Evolutionary conservation across 108 stramenopile species (phyloP).

Genomic region (Pseudonitzschia delicatissima): DNA sequence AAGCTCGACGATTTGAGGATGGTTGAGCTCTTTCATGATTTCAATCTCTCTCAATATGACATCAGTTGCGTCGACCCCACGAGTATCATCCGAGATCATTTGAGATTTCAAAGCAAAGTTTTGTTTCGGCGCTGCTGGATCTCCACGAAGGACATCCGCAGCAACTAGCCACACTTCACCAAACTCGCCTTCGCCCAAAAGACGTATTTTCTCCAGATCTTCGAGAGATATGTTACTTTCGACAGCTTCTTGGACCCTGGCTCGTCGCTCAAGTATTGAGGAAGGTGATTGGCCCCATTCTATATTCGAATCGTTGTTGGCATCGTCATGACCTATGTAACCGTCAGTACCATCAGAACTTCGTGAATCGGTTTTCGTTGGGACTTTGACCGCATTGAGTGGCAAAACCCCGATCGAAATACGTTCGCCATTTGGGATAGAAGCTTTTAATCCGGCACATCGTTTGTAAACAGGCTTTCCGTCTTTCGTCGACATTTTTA

Average conservation of each 20-base stretch:
- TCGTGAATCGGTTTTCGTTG: too few relatives aligned
- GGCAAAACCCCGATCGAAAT: slow-evolving; percentile 17
- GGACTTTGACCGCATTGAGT: not conserved
- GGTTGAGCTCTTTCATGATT: slow-evolving; percentile 80
- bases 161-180: slow-evolving; percentile 79
- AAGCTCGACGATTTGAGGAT: slow-evolving; percentile 91
- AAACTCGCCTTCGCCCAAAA: slow-evolving; percentile 82
- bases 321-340: not conserved
- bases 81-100: slow-evolving; percentile 3
- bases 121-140: slow-evolving; percentile 51
- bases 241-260: slow-evolving; percentile 16
- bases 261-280: slow-evolving; percentile 2
- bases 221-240: slow-evolving; percentile 27
- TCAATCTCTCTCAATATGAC: slow-evolving; percentile 83
- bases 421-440: not conserved
- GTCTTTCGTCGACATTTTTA: slow-evolving; percentile 7
- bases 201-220: slow-evolving; percentile 56
- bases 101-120: slow-evolving; percentile 86
- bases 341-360: not conserved
- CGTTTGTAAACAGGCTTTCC: not conserved
- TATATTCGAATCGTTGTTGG: not conserved
- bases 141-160: slow-evolving; percentile 54
- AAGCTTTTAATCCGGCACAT: slow-evolving; percentile 3
- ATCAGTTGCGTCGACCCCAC: slow-evolving; percentile 35
- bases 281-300: not conserved